Evolutionary conservation across 345 rosid species (phyloP).

Genomic region (Hevea brasiliensis): DNA sequence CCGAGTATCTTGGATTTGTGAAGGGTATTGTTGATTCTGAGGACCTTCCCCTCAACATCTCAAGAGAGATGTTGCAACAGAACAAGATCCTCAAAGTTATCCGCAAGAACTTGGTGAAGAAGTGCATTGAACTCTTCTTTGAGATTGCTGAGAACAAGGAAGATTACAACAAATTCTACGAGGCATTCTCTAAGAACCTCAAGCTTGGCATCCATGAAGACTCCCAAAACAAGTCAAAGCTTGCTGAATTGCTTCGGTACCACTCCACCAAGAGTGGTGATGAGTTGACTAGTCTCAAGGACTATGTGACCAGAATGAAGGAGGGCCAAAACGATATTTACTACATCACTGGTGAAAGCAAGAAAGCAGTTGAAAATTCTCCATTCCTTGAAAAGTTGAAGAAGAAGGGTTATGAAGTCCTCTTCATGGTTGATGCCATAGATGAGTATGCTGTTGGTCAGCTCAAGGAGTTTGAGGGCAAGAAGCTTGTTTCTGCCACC

Average conservation of each 20-base stretch:
- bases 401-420: conserved; percentile 85
- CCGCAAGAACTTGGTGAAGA: conserved; percentile 89
- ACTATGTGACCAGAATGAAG: conserved; percentile 93
- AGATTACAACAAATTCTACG: conserved; percentile 88
- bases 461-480: conserved; percentile 83
- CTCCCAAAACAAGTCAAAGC: conserved; percentile 66
- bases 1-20: conserved; percentile 78
- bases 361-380: conserved; percentile 90
- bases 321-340: conserved; percentile 79
- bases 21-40: conserved; percentile 93
- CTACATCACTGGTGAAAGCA: conserved; percentile 93
- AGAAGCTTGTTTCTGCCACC: conserved; percentile 86
- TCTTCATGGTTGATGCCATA: conserved; percentile 83
- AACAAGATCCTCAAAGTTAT: conserved; percentile 92
- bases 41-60: conserved; percentile 88
- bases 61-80: conserved; percentile 79
- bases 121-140: conserved; percentile 80
- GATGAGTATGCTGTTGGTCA: conserved; percentile 86
- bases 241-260: conserved; percentile 79
- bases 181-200: conserved; percentile 83
- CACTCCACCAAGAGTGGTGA: conserved; percentile 96
- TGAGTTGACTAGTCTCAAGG: conserved; percentile 83
- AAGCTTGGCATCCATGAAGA: conserved; percentile 94
- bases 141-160: conserved; percentile 97
- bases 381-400: conserved; percentile 90